Conservation (phyloP, 1,284 basidiomycete species). For the Rhodotorula sp. region DNA sequence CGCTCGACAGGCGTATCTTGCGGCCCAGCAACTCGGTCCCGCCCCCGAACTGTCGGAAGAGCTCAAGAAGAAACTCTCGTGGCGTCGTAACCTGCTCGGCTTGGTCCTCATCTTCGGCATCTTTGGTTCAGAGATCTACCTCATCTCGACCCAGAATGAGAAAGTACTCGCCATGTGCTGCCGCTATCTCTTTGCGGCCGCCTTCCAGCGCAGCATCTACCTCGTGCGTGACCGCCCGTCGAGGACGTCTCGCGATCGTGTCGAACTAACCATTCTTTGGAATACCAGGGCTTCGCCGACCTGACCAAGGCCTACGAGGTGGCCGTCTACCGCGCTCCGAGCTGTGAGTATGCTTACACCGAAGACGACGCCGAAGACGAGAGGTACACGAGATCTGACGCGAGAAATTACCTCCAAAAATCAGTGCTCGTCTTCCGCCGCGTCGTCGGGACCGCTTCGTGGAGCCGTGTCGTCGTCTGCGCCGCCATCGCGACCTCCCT, state of each 20-base stretch:
- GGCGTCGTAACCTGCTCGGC: background rate
- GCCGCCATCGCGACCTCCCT: constrained; percentile 14
- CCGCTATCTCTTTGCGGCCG: constrained; percentile 7
- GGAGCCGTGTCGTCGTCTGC: constrained; percentile 1
- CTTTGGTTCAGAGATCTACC: constrained; percentile 21
- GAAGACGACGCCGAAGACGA: no score
- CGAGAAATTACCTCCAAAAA: background rate
- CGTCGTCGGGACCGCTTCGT: background rate
- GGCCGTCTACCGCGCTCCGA: constrained; percentile 11
- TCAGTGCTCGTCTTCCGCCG: constrained; percentile 25
- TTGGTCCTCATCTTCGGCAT: background rate
- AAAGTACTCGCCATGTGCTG: constrained; percentile 16
- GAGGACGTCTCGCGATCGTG: no score
- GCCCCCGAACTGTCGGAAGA: constrained; percentile 17
- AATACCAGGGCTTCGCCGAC: constrained; percentile 16
- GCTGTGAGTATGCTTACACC: background rate
- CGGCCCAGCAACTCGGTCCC: constrained; percentile 7
- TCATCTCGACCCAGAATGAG: constrained; percentile 6
- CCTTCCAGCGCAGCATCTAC: constrained; percentile 13
- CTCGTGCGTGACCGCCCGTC: background rate
- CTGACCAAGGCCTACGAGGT: constrained; percentile 5
- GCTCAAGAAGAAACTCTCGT: constrained; percentile 3
- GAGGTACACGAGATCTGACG: background rate
- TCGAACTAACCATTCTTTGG: background rate
- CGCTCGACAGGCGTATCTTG: constrained; percentile 21